Conservation (phyloP, 306 rosid species). For the Citrullus amarus region DNA sequence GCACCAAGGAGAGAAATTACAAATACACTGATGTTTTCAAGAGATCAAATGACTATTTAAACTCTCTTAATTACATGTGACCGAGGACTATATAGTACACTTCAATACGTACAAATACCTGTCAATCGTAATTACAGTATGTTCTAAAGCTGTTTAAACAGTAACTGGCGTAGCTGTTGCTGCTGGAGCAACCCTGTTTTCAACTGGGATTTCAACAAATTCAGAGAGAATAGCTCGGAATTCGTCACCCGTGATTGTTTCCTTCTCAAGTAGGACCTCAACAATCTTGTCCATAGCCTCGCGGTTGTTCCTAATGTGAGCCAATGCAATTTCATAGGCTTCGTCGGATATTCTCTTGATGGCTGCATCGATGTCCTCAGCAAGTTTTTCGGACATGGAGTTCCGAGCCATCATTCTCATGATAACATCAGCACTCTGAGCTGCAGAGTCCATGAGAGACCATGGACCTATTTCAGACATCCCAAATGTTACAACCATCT, state of each 20-base stretch:
- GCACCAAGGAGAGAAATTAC: neutral
- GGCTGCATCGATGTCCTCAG: constrained; percentile 83
- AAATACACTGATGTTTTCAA: neutral
- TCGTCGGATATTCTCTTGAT: constrained; percentile 72
- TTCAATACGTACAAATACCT: neutral
- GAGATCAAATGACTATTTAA: neutral
- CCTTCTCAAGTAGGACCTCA: constrained; percentile 88
- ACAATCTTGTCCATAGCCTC: constrained; percentile 93
- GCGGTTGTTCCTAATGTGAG: constrained; percentile 83
- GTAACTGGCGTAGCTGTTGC: constrained; percentile 48
- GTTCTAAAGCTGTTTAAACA: constrained; percentile 30
- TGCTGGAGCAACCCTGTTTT: constrained; percentile 62
- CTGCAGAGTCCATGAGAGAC: constrained; percentile 79
- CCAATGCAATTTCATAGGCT: constrained; percentile 74
- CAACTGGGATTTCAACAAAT: constrained; percentile 75
- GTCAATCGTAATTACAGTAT: constrained; percentile 10
- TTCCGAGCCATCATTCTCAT: constrained; percentile 99
- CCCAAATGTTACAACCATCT: constrained; percentile 94
- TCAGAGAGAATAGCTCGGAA: constrained; percentile 84
- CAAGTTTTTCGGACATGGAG: constrained; percentile 95
- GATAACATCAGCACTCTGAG: constrained; percentile 75
- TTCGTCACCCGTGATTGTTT: constrained; percentile 79
- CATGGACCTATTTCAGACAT: constrained; percentile 98
- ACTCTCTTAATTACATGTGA: constrained; percentile 1
- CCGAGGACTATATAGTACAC: constrained; percentile 2